phyloP scores from a whole-genome alignment of 1,284 basidiomycete species.

The Peniophora sp. region DNA sequence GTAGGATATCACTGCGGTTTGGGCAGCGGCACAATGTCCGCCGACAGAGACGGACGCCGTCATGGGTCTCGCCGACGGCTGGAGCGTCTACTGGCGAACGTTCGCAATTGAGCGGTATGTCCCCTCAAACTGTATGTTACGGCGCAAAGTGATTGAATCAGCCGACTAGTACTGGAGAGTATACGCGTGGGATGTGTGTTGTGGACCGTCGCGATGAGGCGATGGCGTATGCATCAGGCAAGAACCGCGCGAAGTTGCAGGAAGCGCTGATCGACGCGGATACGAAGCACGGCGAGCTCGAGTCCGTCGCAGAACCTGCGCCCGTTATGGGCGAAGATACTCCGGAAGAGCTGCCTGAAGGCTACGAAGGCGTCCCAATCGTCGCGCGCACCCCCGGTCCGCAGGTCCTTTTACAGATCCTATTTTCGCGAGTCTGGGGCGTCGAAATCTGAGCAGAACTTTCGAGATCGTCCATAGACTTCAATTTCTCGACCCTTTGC shows the following conservation, averaged over 20 bases:
- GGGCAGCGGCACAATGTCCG: constrained; percentile 67
- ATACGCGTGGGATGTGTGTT: constrained; percentile 72
- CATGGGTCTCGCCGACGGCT: constrained; percentile 34
- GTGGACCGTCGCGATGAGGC: constrained; percentile 58
- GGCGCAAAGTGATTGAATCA: not conserved
- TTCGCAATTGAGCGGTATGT: constrained; percentile 66
- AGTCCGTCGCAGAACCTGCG: constrained; percentile 45
- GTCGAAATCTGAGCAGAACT: constrained; percentile 13
- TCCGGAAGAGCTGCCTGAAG: constrained; percentile 14
- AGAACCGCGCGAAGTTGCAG: constrained; percentile 56
- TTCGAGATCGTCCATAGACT: not conserved
- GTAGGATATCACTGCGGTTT: constrained; percentile 63
- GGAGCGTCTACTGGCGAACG: constrained; percentile 41
- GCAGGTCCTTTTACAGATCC: constrained; percentile 33
- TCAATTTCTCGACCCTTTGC: no score
- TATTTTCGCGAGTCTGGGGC: constrained; percentile 56
- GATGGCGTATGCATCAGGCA: constrained; percentile 51
- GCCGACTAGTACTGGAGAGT: constrained; percentile 30
- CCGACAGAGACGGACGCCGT: constrained; percentile 25
- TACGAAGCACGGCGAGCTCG: constrained; percentile 29
- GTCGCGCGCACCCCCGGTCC: constrained; percentile 53
- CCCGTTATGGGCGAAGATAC: constrained; percentile 39
- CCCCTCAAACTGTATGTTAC: not conserved
- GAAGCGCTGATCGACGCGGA: constrained; percentile 26
- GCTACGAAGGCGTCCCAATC: constrained; percentile 38